Evolutionary conservation across 106 monocot genomes (phyloP).

Genomic region (Narthecium ossifragum): DNA sequence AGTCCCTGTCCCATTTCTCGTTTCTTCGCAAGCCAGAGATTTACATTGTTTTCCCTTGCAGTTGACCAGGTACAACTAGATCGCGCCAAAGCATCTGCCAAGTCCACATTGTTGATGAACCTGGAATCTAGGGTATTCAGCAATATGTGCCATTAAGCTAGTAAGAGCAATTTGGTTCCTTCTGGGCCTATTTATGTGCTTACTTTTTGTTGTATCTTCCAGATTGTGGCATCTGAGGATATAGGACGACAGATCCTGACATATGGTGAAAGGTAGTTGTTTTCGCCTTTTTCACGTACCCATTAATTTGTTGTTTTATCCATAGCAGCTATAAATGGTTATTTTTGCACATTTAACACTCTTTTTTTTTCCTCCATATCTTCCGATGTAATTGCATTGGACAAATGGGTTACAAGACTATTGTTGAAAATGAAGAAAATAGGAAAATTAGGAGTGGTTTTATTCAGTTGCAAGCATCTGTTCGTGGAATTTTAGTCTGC

Average conservation of each 20-base stretch:
- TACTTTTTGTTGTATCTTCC: constrained; percentile 14
- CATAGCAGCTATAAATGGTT: no score
- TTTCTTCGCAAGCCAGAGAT: not conserved
- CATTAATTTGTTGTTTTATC: no score
- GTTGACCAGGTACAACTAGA: constrained; percentile 70
- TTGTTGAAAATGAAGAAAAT: no score
- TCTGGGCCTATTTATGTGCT: no score
- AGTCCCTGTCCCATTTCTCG: not conserved
- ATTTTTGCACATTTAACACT: no score
- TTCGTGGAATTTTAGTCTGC: no score
- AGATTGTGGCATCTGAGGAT: constrained; percentile 78
- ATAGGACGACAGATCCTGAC: constrained; percentile 80
- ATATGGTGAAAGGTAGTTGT: constrained; percentile 89
- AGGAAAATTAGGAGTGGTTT: no score
- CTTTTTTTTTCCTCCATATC: no score
- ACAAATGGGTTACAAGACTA: no score
- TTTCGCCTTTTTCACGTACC: no score
- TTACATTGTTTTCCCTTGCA: constrained; percentile 9
- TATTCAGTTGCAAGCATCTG: no score
- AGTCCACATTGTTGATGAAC: constrained; percentile 74
- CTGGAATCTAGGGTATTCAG: constrained; percentile 74
- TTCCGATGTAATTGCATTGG: no score
- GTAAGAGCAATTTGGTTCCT: not conserved
- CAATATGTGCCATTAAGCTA: not conserved
- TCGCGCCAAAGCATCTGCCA: constrained; percentile 69